These are phyloP conservation scores for Gliomastix tumulicola DNA, from an alignment of 2,329 filamentous ascomycete species.

Conservation along the genomic window DNA sequence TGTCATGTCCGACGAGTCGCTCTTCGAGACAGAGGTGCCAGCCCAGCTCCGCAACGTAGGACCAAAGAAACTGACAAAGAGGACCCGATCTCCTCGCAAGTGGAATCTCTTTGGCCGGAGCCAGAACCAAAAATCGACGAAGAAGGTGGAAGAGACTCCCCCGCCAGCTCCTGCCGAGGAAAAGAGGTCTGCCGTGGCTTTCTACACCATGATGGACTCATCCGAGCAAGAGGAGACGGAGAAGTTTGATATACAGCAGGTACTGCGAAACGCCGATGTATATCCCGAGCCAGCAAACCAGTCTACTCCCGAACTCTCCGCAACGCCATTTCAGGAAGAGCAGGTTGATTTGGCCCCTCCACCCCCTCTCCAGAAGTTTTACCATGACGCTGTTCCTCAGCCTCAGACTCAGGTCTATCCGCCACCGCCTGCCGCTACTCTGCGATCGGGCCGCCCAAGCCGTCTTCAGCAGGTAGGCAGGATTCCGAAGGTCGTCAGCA, in stretches of 20 bases:
- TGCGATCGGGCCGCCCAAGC: slow-evolving; percentile 27
- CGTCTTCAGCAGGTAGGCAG: slow-evolving; percentile 76
- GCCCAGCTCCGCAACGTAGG: slow-evolving; percentile 17
- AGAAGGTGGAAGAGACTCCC: slow-evolving; percentile 28
- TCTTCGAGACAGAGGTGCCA: slow-evolving; percentile 20
- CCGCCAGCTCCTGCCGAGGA: slow-evolving; percentile 39
- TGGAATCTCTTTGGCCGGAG: slow-evolving; percentile 59
- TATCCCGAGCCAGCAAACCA: slow-evolving; percentile 15
- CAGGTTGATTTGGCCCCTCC: no score
- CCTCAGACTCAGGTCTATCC: not conserved
- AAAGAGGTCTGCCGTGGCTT: slow-evolving; percentile 47
- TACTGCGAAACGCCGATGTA: slow-evolving; percentile 42
- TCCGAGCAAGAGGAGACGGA: slow-evolving; percentile 46
- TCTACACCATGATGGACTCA: slow-evolving; percentile 56
- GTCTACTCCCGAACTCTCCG: not conserved
- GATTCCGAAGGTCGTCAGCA: slow-evolving; percentile 75
- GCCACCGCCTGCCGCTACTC: not conserved
- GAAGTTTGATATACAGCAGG: slow-evolving; percentile 28
- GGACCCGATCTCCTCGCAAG: slow-evolving; percentile 46
- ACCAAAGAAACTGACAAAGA: slow-evolving; percentile 50
- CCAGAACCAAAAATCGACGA: slow-evolving; percentile 30
- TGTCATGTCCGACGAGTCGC: slow-evolving; percentile 50
- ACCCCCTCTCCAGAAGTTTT: not conserved
- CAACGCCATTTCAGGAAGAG: no score
- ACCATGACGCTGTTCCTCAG: not conserved